Conservation (phyloP, 176 grass and related monocot species). For the Juncus inflexus region DNA sequence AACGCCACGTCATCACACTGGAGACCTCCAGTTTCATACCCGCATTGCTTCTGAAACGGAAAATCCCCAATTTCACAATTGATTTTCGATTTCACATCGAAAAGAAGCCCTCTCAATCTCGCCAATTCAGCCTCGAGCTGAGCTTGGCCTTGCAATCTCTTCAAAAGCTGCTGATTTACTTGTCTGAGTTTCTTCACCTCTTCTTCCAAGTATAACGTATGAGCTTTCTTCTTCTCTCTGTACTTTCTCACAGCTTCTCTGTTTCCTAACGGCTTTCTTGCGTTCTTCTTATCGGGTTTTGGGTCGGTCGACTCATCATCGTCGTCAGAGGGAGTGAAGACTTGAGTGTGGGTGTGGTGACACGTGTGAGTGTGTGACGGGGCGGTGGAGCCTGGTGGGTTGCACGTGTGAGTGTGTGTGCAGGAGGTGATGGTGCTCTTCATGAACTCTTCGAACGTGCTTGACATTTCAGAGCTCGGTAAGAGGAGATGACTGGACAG, state of each 20-base stretch:
- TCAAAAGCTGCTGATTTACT: slow-evolving; percentile 73
- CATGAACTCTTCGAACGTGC: slow-evolving; percentile 61
- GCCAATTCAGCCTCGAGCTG: slow-evolving; percentile 62
- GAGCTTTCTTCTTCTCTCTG: slow-evolving; percentile 93
- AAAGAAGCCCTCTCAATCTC: slow-evolving; percentile 53
- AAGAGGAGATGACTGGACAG: slow-evolving; percentile 63
- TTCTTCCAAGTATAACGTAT: slow-evolving; percentile 66
- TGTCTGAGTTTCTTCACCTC: slow-evolving; percentile 58
- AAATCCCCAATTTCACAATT: slow-evolving; percentile 47
- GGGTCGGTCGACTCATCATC: slow-evolving; percentile 8
- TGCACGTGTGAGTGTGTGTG: slow-evolving; percentile 69
- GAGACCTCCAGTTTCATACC: slow-evolving; percentile 15
- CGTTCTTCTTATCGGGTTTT: slow-evolving; percentile 31
- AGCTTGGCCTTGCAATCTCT: slow-evolving; percentile 51
- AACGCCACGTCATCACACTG: slow-evolving; percentile 25
- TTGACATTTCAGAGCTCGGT: slow-evolving; percentile 38
- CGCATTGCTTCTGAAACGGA: slow-evolving; percentile 39
- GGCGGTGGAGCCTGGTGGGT: slow-evolving; percentile 39
- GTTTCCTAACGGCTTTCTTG: slow-evolving; percentile 50
- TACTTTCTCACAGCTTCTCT: slow-evolving; percentile 90
- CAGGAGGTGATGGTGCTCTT: slow-evolving; percentile 37
- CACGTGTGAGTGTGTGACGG: slow-evolving; percentile 60
- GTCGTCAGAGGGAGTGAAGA: slow-evolving; percentile 34
- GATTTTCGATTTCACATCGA: slow-evolving; percentile 62
- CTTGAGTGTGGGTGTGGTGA: slow-evolving; percentile 64